Evolutionary conservation across 192 early-diverging fungal species (phyloP).

Genomic region (Anaeromyces robustus): DNA sequence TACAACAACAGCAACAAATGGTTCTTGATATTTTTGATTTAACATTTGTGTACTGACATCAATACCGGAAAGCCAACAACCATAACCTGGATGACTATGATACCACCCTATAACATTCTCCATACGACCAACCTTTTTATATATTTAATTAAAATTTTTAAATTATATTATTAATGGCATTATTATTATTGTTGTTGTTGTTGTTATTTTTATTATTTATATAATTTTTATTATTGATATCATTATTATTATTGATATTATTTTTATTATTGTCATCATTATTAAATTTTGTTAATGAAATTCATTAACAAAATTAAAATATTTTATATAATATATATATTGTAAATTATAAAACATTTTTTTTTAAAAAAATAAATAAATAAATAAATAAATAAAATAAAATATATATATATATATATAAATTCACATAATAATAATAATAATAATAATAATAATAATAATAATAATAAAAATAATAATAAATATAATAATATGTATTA

Average conservation of each 20-base stretch:
- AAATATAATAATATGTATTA: too few species aligned
- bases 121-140: constrained; percentile 55
- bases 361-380: neutral
- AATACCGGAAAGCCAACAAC: constrained; percentile 98
- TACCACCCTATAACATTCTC: constrained; percentile 98
- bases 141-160: neutral
- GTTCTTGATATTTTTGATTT: constrained; percentile 89
- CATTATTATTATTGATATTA: too few species aligned
- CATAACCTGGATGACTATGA: constrained; percentile 98
- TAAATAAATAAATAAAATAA: neutral
- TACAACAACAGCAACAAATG: constrained; percentile 87
- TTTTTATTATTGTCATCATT: too few species aligned
- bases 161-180: too few species aligned
- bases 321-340: too few species aligned
- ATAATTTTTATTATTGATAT: too few species aligned
- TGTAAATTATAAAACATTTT: neutral
- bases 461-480: neutral
- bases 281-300: too few species aligned
- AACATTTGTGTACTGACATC: constrained; percentile 91
- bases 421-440: too few species aligned
- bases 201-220: too few species aligned
- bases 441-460: too few species aligned
- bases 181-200: too few species aligned
- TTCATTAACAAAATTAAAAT: too few species aligned
- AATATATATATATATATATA: neutral